A percentile compares a stretch with the other conserved stretches of the same genome.
Evolutionary conservation across 164 flowering plant species (phyloP).

Genomic region (Tetracentron sinense): DNA sequence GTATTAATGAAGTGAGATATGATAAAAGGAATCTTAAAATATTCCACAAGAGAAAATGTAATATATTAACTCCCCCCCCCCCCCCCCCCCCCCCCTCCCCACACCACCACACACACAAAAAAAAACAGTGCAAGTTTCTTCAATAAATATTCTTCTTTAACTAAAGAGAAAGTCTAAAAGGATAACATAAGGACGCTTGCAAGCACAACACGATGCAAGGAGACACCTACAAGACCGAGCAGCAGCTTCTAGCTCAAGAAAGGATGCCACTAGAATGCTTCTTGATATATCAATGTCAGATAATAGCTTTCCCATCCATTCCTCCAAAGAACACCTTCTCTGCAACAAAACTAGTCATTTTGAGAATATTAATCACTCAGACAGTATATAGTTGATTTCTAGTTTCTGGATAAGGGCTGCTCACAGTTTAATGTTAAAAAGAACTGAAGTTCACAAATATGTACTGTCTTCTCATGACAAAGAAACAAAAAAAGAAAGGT

Average conservation of each 20-base stretch:
- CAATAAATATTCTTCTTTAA: too few species aligned
- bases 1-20: slow-evolving; percentile 6
- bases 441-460: too few species aligned
- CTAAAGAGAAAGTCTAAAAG: not conserved
- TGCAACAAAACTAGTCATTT: slow-evolving; percentile 53
- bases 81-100: too few species aligned
- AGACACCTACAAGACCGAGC: slow-evolving; percentile 87
- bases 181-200: too few species aligned
- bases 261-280: slow-evolving; percentile 80
- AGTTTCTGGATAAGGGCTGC: too few species aligned
- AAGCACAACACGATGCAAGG: slow-evolving; percentile 7
- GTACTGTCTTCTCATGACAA: too few species aligned
- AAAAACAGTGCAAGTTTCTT: too few species aligned
- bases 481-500: too few species aligned
- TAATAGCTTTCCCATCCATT: slow-evolving; percentile 82
- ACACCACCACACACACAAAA: too few species aligned
- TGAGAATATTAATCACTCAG: slow-evolving; percentile 22
- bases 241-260: slow-evolving; percentile 98
- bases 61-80: too few species aligned
- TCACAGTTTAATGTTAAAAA: too few species aligned
- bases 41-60: too few species aligned
- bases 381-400: not conserved
- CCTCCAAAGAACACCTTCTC: slow-evolving; percentile 92
- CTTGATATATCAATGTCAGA: slow-evolving; percentile 92
- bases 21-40: not conserved